Evolutionary conservation across 1,139 yeast genomes (phyloP), one percentile per base, ranked within the genome.

Genomic region (Candida frijolesensis): DNA sequence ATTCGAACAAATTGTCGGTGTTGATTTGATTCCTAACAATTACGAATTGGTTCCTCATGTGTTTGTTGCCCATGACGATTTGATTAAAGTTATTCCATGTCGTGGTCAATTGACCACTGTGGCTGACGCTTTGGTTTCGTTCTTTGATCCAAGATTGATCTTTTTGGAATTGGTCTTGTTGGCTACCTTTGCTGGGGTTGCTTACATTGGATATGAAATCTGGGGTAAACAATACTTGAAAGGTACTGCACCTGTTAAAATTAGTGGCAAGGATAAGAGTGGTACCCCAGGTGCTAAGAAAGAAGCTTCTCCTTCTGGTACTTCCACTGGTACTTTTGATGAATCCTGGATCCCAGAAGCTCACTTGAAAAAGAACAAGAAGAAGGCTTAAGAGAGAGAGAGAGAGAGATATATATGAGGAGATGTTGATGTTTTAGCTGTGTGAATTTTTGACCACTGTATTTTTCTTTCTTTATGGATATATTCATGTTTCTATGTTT

Each of bases 131-230:
- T 78, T 85, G 49, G 73, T 90, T 59, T 85, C 96, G 0, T 58
- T 85, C 52, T 84, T 87, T 68, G 82, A 88, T 64, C 94, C 92
- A 29, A 84, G 87, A 66, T 79, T 89, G 62, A 66, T 89, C 54
- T 66, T 87, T 44, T 78, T 87, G 58, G 87, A 84, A 62, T 50
- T 82, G 15, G 62, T 89, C 34, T 71, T 88, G 57, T 60, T 73
- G 11, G 79, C 71, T 18, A 68, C 87, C 11, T 54, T 85, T 39
- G 85, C 72, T 45, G 82, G 72, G 34, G 60, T 78, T 44, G 84
- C 72, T 42, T 87, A 84, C 65, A 62, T 70, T 52, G 62, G 65
- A 49, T 82, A 80, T 67, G 68, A 64, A 47, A 60, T 69, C 42
- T 79, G 76, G 64, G 83, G 85, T 35, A 65, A 70, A 56, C 58